Conservation (phyloP, 352 stramenopile species). For the Pythium grandisporangium region DNA sequence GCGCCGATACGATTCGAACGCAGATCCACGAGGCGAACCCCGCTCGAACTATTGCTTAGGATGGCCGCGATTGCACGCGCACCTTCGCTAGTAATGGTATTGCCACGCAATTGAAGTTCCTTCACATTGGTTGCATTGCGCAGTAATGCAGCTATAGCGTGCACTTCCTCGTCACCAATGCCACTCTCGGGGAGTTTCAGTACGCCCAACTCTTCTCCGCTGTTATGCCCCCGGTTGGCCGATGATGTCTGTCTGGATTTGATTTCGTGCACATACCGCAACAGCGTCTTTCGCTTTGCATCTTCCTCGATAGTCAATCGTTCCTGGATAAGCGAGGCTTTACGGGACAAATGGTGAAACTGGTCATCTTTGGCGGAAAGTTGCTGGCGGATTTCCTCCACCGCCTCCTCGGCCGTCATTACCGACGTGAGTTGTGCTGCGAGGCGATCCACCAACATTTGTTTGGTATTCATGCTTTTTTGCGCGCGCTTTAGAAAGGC, state of each 20-base stretch:
- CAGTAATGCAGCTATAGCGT: slow-evolving; percentile 90
- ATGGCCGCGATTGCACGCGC: slow-evolving; percentile 90
- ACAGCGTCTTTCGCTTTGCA: slow-evolving; percentile 91
- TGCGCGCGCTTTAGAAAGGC: slow-evolving; percentile 90
- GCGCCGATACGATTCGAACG: slow-evolving; percentile 87
- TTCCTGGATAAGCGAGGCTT: slow-evolving; percentile 73
- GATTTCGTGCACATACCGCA: slow-evolving; percentile 93
- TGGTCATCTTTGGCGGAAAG: slow-evolving; percentile 62
- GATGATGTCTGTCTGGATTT: slow-evolving; percentile 50
- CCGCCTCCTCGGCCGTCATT: slow-evolving; percentile 65
- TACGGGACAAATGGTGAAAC: slow-evolving; percentile 67
- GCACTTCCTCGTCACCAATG: slow-evolving; percentile 93
- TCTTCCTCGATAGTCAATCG: slow-evolving; percentile 89
- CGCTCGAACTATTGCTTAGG: slow-evolving; percentile 58
- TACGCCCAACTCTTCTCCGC: slow-evolving; percentile 16
- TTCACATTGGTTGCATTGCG: slow-evolving; percentile 84
- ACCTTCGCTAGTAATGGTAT: slow-evolving; percentile 89
- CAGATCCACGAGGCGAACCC: slow-evolving; percentile 86
- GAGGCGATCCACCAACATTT: slow-evolving; percentile 87
- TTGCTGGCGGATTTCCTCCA: slow-evolving; percentile 36
- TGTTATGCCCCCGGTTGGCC: slow-evolving; percentile 9
- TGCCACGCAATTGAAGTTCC: slow-evolving; percentile 90
- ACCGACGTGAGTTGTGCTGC: slow-evolving; percentile 70
- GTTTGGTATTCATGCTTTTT: slow-evolving; percentile 90
- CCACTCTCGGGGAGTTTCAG: slow-evolving; percentile 85